phyloP scores from a whole-genome alignment of 1,139 yeast genomes.

The Pichia sp. region DNA sequence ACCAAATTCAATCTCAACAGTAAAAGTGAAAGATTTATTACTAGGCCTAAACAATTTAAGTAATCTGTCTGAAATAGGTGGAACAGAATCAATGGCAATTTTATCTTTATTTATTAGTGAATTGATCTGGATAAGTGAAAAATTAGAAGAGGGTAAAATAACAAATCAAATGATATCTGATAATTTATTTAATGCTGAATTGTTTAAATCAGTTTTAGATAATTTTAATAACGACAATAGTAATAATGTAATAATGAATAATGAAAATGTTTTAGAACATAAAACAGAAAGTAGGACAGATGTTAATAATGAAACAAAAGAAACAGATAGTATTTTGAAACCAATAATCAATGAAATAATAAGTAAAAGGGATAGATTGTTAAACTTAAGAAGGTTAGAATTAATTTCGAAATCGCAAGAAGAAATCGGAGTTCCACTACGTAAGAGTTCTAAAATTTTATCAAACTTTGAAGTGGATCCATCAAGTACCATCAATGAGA shows the following conservation, averaged over 20 bases:
- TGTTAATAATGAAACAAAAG: neutral
- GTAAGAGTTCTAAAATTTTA: slow-evolving; percentile 21
- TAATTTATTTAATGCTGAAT: slow-evolving; percentile 4
- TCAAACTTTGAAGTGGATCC: slow-evolving; percentile 22
- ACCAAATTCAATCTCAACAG: slow-evolving; percentile 5
- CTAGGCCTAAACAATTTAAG: slow-evolving; percentile 5
- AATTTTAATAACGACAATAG: neutral
- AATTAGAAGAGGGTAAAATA: neutral
- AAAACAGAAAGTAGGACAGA: neutral
- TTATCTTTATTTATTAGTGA: slow-evolving; percentile 6
- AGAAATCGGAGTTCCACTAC: slow-evolving; percentile 25
- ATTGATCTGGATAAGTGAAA: slow-evolving; percentile 9
- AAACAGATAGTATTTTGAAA: neutral
- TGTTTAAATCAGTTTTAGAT: slow-evolving; percentile 2
- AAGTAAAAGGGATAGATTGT: neutral
- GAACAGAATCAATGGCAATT: slow-evolving; percentile 20
- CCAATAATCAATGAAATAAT: neutral
- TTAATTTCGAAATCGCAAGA: slow-evolving; percentile 18
- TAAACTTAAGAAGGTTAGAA: slow-evolving; percentile 6
- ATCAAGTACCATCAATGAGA: neutral
- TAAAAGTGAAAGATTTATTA: slow-evolving; percentile 13
- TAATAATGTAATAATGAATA: neutral
- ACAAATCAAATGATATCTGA: slow-evolving; percentile 3
- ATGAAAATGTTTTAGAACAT: neutral
- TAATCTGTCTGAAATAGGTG: slow-evolving; percentile 13